These are phyloP conservation scores for Pleoardoris graminearum DNA, from an alignment of 2,329 filamentous ascomycete genomes.

Conservation along the genomic window DNA sequence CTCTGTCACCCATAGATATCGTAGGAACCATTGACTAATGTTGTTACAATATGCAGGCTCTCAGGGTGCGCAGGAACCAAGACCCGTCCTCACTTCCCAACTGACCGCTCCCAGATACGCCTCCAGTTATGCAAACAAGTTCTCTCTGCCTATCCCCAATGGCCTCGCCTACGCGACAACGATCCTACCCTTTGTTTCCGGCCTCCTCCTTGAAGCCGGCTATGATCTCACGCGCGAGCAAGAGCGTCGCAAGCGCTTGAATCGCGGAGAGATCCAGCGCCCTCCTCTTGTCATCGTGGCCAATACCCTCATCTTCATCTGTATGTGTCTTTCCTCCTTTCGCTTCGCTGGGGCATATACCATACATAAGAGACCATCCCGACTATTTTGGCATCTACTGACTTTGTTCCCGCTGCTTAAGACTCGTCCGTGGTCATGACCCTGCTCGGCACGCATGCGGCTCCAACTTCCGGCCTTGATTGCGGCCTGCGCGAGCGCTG, in stretches of 20 bases:
- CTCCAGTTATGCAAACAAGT: constrained; percentile 32
- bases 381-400: too few relatives aligned
- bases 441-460: constrained; percentile 49
- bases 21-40: background rate
- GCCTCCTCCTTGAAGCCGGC: constrained; percentile 48
- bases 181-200: constrained; percentile 49
- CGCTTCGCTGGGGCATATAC: too few relatives aligned
- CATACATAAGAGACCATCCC: too few relatives aligned
- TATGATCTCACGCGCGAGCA: constrained; percentile 41
- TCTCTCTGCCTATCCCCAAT: constrained; percentile 50
- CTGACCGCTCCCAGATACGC: constrained; percentile 33
- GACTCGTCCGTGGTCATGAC: constrained; percentile 51
- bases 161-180: constrained; percentile 47
- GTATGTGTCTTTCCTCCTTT: too few relatives aligned
- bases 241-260: constrained; percentile 30
- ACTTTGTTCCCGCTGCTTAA: too few relatives aligned
- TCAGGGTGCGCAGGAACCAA: background rate
- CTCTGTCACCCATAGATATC: constrained; percentile 15
- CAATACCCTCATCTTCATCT: constrained; percentile 46
- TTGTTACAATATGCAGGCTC: background rate
- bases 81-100: background rate
- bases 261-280: constrained; percentile 40
- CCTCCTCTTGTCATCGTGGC: constrained; percentile 44
- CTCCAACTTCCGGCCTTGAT: constrained; percentile 44
- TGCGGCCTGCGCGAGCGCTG: constrained; percentile 63